Evolutionary conservation across 2,329 filamentous ascomycete genomes (phyloP).

Genomic region (Alternaria consortialis): DNA sequence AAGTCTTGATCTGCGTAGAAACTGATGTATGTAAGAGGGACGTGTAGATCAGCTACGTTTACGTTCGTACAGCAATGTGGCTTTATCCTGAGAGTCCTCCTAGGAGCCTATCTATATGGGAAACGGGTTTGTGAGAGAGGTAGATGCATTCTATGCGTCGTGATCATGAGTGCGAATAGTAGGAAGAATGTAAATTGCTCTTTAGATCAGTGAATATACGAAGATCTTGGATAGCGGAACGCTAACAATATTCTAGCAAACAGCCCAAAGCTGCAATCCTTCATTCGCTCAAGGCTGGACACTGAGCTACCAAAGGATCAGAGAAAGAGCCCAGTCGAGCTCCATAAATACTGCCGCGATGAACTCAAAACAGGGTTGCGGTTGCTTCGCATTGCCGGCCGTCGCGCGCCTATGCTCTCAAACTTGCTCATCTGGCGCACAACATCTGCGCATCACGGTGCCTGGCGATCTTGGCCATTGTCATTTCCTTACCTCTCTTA

Average conservation of each 20-base stretch:
- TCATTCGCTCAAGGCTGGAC: background rate
- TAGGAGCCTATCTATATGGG: background rate
- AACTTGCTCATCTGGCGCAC: slow-evolving; percentile 22
- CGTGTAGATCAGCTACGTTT: background rate
- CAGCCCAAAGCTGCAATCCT: background rate
- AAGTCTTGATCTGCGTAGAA: slow-evolving; percentile 1
- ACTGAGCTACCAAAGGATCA: background rate
- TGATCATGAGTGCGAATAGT: background rate
- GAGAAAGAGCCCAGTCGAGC: background rate
- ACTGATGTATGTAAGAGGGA: background rate
- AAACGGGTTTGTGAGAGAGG: background rate
- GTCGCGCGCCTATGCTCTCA: slow-evolving; percentile 16
- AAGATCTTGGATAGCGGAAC: background rate
- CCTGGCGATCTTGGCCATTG: slow-evolving; percentile 9
- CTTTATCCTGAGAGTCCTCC: background rate
- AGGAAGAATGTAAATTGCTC: background rate
- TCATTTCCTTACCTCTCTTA: background rate
- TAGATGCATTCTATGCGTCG: background rate
- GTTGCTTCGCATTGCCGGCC: background rate
- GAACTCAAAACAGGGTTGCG: background rate
- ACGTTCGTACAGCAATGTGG: background rate
- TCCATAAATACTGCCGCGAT: background rate
- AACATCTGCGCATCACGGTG: slow-evolving; percentile 7
- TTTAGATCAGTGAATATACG: background rate
- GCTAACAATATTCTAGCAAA: background rate